Percentiles rank a stretch among this genome's conserved stretches.
These are phyloP conservation scores for Flammula alnicola DNA, from an alignment of 1,284 basidiomycete genomes.

Conservation along the genomic window DNA sequence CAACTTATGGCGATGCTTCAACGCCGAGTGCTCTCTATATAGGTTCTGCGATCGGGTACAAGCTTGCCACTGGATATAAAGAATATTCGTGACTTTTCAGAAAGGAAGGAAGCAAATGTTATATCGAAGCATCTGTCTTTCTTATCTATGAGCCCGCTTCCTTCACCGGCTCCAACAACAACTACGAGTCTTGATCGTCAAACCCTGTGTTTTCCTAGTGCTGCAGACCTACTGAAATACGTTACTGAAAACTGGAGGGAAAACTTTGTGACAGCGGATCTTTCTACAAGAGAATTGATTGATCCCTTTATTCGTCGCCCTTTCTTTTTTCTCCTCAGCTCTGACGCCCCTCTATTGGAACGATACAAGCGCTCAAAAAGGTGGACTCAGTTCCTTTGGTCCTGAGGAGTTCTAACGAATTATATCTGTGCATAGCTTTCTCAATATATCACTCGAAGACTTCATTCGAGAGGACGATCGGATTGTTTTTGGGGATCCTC, in stretches of 20 bases:
- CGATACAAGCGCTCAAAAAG: conserved; percentile 57
- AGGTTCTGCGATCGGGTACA: conserved; percentile 12
- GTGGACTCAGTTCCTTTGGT: conserved; percentile 35
- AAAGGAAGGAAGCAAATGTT: conserved; percentile 8
- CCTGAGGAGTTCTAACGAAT: not conserved
- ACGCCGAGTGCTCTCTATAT: not conserved
- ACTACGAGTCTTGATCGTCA: conserved; percentile 17
- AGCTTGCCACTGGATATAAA: not conserved
- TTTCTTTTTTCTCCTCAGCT: conserved; percentile 85
- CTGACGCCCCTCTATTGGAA: conserved; percentile 83
- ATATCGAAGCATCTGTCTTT: conserved; percentile 35
- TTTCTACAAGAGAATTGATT: conserved; percentile 64
- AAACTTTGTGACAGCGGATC: conserved; percentile 82
- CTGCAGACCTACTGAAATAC: conserved; percentile 69
- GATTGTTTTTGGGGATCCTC: conserved; percentile 51
- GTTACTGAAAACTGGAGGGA: conserved; percentile 84
- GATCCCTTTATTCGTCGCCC: conserved; percentile 84
- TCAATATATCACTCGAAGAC: conserved; percentile 61
- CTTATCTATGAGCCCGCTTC: conserved; percentile 34
- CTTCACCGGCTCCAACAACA: conserved; percentile 31
- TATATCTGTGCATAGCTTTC: conserved; percentile 14
- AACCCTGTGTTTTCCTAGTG: conserved; percentile 52
- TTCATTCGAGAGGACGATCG: conserved; percentile 71
- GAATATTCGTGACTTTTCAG: not conserved
- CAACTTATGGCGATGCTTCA: not conserved